Conservation (phyloP, 2,329 filamentous ascomycete genomes). For the Pezicula neosporulosa region DNA sequence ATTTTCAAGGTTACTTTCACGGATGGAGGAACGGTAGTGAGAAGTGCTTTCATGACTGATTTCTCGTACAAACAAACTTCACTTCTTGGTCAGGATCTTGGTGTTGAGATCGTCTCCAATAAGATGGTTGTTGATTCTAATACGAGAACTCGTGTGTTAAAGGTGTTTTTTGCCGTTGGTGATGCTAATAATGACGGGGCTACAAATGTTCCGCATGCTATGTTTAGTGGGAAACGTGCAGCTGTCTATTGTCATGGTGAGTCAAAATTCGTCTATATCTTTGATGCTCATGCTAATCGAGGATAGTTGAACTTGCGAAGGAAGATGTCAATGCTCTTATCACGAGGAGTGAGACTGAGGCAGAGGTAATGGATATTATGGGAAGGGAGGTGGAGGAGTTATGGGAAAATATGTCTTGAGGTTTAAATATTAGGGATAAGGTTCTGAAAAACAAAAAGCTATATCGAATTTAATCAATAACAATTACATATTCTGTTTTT, state of each 20-base stretch:
- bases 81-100: slow-evolving; percentile 41
- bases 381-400: too few relatives aligned
- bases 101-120: slow-evolving; percentile 18
- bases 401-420: too few relatives aligned
- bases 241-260: slow-evolving; percentile 55
- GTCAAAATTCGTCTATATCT: slow-evolving; percentile 19
- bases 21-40: slow-evolving; percentile 39
- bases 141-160: slow-evolving; percentile 38
- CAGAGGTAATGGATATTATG: too few relatives aligned
- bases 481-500: too few relatives aligned
- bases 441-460: too few relatives aligned
- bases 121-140: slow-evolving; percentile 7
- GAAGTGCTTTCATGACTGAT: slow-evolving; percentile 49
- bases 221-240: slow-evolving; percentile 55
- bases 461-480: too few relatives aligned
- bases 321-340: slow-evolving; percentile 4
- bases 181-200: slow-evolving; percentile 57
- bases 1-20: slow-evolving; percentile 51
- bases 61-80: slow-evolving; percentile 46
- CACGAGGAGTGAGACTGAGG: too few relatives aligned
- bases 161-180: slow-evolving; percentile 54
- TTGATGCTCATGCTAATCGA: not conserved
- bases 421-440: too few relatives aligned
- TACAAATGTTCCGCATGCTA: slow-evolving; percentile 59
- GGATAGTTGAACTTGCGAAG: slow-evolving; percentile 9